phyloP scores from a whole-genome alignment of 2,329 filamentous ascomycete genomes.

The Mollisia scopiformis region DNA sequence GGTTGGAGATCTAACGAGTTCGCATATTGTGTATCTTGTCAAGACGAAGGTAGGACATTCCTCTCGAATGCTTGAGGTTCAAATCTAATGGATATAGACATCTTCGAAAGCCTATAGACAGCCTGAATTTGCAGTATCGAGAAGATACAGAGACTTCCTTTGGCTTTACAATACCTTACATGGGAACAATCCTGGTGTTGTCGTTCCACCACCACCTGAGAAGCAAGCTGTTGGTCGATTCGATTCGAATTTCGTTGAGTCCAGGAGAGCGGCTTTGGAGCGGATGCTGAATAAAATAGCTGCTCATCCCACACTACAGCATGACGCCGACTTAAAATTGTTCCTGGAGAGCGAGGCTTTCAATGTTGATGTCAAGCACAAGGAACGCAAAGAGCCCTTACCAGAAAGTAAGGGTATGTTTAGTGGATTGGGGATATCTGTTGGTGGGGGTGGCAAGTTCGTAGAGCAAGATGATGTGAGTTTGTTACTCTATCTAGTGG shows the following conservation, averaged over 20 bases:
- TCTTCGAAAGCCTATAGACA: slow-evolving; percentile 95
- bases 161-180: slow-evolving; percentile 97
- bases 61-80: background rate
- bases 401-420: slow-evolving; percentile 93
- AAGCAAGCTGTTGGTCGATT: slow-evolving; percentile 97
- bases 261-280: slow-evolving; percentile 85
- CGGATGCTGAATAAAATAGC: slow-evolving; percentile 98
- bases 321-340: slow-evolving; percentile 91
- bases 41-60: slow-evolving; percentile 74
- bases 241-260: slow-evolving; percentile 95
- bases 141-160: slow-evolving; percentile 93
- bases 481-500: background rate
- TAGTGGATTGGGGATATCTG: slow-evolving; percentile 78
- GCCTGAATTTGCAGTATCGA: slow-evolving; percentile 88
- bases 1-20: slow-evolving; percentile 94
- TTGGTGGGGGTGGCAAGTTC: slow-evolving; percentile 83
- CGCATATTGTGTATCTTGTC: slow-evolving; percentile 97
- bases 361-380: slow-evolving; percentile 96
- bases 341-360: slow-evolving; percentile 97
- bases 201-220: slow-evolving; percentile 94
- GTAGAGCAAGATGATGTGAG: slow-evolving; percentile 94
- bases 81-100: slow-evolving; percentile 58
- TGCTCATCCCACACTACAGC: slow-evolving; percentile 84
- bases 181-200: slow-evolving; percentile 90
- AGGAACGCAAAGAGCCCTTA: slow-evolving; percentile 86